These are phyloP conservation scores for Cicer judaicum DNA, from an alignment of 306 rosid genomes.

Conservation along the genomic window DNA sequence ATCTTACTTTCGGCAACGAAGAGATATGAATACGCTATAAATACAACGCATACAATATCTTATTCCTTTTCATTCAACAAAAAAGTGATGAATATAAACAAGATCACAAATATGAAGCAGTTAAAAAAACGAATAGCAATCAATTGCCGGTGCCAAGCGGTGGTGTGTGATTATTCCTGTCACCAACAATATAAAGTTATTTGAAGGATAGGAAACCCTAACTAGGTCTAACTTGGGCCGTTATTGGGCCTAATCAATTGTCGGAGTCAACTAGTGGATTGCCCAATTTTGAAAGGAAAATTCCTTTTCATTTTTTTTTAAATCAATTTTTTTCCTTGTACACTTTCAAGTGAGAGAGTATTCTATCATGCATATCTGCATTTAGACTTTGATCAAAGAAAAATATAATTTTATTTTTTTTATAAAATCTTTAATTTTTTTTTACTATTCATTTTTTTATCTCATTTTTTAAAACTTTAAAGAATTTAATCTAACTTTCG, in stretches of 20 bases:
- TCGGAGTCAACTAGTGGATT: not conserved
- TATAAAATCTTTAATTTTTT: too few relatives aligned
- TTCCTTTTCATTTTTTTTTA: too few relatives aligned
- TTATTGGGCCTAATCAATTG: not conserved
- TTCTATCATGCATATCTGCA: too few relatives aligned
- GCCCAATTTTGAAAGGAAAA: not conserved
- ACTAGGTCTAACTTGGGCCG: conserved; percentile 3
- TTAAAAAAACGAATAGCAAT: not conserved
- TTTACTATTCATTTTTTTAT: too few relatives aligned
- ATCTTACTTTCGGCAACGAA: conserved; percentile 53
- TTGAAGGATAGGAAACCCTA: conserved; percentile 27
- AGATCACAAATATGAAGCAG: not conserved
- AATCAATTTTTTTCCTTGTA: too few relatives aligned
- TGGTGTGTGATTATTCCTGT: too few relatives aligned
- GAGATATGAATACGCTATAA: conserved; percentile 51
- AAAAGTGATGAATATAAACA: not conserved
- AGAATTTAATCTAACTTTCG: too few relatives aligned
- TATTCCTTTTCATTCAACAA: conserved; percentile 43
- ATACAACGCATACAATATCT: conserved; percentile 45
- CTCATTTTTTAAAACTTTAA: too few relatives aligned
- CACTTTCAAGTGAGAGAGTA: too few relatives aligned
- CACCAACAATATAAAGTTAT: not conserved
- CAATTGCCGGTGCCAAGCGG: too few relatives aligned
- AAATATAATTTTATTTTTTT: too few relatives aligned
- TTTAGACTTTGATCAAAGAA: too few relatives aligned